Base-by-base conservation (phyloP, 1,284 basidiomycete species). In the Rhodotorula sp. region DNA sequence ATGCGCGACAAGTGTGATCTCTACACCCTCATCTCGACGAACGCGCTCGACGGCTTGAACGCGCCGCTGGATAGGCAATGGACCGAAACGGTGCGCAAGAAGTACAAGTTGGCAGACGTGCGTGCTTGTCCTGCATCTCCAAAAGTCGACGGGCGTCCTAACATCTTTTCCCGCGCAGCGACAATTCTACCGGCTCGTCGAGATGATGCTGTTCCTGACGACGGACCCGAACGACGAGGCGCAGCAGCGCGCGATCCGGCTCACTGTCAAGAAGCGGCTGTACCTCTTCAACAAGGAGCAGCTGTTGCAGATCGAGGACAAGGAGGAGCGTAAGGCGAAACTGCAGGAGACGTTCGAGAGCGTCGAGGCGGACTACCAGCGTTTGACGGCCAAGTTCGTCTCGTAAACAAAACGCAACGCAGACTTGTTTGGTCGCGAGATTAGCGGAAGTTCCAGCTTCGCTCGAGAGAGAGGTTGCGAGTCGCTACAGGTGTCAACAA, bases 1-100 rank as follows among this genome's bases (percentile, higher is more conserved):
- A 84, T 99, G 64, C 86, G 95, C 47, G 96, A 99, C 81, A 88
- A 90, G 59, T 91, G 91, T 77, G 96, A 99, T 80, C 84, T 99
- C 34, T 84, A 86, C 70, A 89, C 90, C 84, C 84, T 98, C n/a
- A 83, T 91, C 29, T 80, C 82, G 1, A 82, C 89, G 71, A 81
- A 85, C 68, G 82, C 81, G 56, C 90, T 92, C 79, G 86, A 81
- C 76, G 67, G 73, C 76, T 13, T 85, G 83, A 8, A 89, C 86
- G 79, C 83, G 90, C 90, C 92, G 2, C 90, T 92, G 0, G 83
- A 87, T 4, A 88, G 93, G 63, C 88, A 85, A 67, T 81, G 82
- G 55, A 97, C 86, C 34, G 90, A 92, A 79, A 85, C 83, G 71
- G 89, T 90, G 85, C 86, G 93, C 70, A 85, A 82, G 70, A 86